phyloP scores from a whole-genome alignment of 164 flowering plant genomes.

The Vitis rupestris region DNA sequence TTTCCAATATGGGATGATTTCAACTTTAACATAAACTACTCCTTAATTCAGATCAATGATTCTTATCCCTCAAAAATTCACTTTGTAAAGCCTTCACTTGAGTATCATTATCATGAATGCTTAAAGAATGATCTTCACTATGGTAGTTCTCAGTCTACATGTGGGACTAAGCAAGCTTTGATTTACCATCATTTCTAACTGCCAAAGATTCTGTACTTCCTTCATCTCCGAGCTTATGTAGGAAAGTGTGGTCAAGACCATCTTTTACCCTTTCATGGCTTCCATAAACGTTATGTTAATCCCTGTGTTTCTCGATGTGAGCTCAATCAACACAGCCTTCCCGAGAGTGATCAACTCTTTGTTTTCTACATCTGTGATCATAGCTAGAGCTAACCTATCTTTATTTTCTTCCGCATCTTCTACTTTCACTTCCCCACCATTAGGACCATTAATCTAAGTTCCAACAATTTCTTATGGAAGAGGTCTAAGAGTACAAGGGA shows the following conservation, averaged over 20 bases:
- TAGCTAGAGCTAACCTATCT: constrained; percentile 69
- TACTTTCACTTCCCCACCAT: too few species aligned
- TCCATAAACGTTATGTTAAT: constrained; percentile 94
- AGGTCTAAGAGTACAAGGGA: too few species aligned
- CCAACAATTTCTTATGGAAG: too few species aligned
- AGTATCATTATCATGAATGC: constrained; percentile 13
- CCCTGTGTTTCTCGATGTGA: constrained; percentile 97
- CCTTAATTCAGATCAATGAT: too few species aligned
- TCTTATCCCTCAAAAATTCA: constrained; percentile 17
- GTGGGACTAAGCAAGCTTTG: constrained; percentile 23
- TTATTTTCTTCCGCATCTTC: too few species aligned
- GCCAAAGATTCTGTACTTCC: constrained; percentile 17
- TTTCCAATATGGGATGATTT: too few species aligned
- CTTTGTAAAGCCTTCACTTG: constrained; percentile 16
- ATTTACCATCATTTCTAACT: constrained; percentile 22
- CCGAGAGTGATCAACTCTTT: constrained; percentile 67
- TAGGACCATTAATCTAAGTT: too few species aligned
- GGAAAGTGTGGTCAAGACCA: constrained; percentile 96
- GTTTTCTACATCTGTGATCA: constrained; percentile 87
- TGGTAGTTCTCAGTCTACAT: constrained; percentile 24
- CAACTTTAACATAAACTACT: too few species aligned
- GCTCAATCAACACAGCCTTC: constrained; percentile 91
- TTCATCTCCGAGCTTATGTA: constrained; percentile 92
- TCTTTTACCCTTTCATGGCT: constrained; percentile 89
- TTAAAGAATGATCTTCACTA: constrained; percentile 10